Base-by-base conservation (phyloP, 108 stramenopile genomes). In the Seminavis robusta region DNA sequence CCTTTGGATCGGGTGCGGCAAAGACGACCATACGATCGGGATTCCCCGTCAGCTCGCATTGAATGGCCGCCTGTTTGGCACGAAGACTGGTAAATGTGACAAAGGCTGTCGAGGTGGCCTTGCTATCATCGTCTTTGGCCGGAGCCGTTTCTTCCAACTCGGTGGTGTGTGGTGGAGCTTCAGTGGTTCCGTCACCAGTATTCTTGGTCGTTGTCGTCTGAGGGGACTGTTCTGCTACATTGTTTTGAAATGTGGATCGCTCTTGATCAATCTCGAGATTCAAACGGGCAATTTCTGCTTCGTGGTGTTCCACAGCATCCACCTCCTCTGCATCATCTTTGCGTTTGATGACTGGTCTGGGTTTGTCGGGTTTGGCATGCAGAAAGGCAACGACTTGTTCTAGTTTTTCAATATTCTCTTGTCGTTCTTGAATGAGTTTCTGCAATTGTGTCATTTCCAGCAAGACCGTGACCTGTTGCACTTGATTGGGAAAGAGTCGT, bases 11-110 rank as follows among this genome's bases (percentile, higher is more conserved):
- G 17, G 72, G 72, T 9, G 72, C 72, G 19, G 15, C 15, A 48
- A 23, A 49, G 20, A 56, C 60, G 21, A 55, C 50, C 69, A 69
- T 69, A 16, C 46, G 25, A 53, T 59, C n/a, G 3, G 25, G 44
- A 31, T 65, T 69, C 15, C 56, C 72, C 8, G 61, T 51, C 0
- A 61, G 19, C 10, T 44, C 63, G 30, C 81, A 52, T 33, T 70
- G 69, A 13, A 70, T 64, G 56, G 77, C 82, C 44, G 61, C 51
- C 48, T 84, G 83, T 48, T 84, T 84, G n/a, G 76, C 62, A 26
- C 73, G 42, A 11, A 84, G 33, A 0, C 63, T 61, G 33, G 66
- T 74, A 69, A 84, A 84, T 45, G 66, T 67, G 17, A 84, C 79
- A 55, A 84, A 54, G 11, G 73, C 79, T 21, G 79, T 80, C 15